Evolutionary conservation across 2,329 filamentous ascomycete genomes (phyloP), one percentile per base, ranked within the genome.

Genomic region (Periconia digitata): DNA sequence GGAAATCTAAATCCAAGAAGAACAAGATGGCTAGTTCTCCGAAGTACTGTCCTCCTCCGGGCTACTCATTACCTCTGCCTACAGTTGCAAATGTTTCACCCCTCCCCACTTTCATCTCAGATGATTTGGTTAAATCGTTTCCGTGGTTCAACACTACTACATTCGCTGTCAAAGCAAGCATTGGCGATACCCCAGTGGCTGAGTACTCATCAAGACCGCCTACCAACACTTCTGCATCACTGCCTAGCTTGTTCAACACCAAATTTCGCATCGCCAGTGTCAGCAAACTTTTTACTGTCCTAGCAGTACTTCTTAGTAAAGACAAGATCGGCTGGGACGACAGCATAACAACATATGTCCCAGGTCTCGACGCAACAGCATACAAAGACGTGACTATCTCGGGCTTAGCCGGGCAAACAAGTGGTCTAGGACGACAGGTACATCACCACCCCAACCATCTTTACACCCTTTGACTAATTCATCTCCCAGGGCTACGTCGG

Each of bases 251-350:
- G 8, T 50, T 47, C 29, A 51, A 59, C 1, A 65, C 58, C 3
- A 53, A 56, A 21, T 29, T 56, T 20, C 59, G 63, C 0, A 48
- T 66, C 21, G 63, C 53, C 1, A 64, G 61, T 10, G 57, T 59
- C 7, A 63, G 61, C 1, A 67, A 67, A 35, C 22, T 56, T 12
- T 63, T 64, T 37, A 63, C 62, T 4, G 52, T 63, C 22, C 47
- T 67, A 13, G 62, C 62, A 1, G 32, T 65, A 2, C 37, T 62
- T 22, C 42, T 63, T 5, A 55, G 54, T 16, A 47, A 44, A 18
- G 45, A 59, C n/a, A 49, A 46, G 20, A 59, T 66, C 36, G 50
- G 49, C 3, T 54, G 60, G 13, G 53, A 60, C 12, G 61, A 65
- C 32, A 44, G 57, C 1, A 64, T 67, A 13, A 55, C 49, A 5